Conservation (phyloP, 495 filamentous ascomycete genomes). For the Thermochaetoides thermophila region DNA sequence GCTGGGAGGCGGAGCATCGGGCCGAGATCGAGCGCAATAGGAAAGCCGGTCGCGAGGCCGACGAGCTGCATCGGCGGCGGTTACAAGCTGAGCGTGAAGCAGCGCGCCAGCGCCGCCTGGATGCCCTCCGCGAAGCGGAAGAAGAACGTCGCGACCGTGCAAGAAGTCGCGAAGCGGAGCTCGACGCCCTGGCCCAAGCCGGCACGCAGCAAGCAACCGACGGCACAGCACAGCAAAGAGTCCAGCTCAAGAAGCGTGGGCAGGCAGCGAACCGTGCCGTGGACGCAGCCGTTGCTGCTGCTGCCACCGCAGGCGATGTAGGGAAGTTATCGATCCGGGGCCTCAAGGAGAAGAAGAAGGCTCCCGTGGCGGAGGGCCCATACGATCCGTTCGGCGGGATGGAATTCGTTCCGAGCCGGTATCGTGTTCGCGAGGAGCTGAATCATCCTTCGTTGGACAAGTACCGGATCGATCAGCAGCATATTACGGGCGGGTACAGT, state of each 20-base stretch:
- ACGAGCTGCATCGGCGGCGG: slow-evolving; percentile 26
- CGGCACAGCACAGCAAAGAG: slow-evolving; percentile 27
- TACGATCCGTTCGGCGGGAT: slow-evolving; percentile 84
- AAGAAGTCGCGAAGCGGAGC: slow-evolving; percentile 30
- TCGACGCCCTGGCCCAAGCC: slow-evolving; percentile 33
- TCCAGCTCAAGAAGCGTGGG: slow-evolving; percentile 55
- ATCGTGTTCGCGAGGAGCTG: slow-evolving; percentile 47
- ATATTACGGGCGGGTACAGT: slow-evolving; percentile 71
- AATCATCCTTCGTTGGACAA: slow-evolving; percentile 39
- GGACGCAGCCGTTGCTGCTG: slow-evolving; percentile 3
- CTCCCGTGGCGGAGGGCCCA: slow-evolving; percentile 33
- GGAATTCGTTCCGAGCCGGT: slow-evolving; percentile 52
- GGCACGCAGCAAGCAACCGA: slow-evolving; percentile 20
- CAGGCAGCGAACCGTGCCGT: slow-evolving; percentile 18
- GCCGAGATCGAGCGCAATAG: slow-evolving; percentile 60
- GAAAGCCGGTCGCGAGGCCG: slow-evolving; percentile 43
- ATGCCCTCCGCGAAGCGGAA: slow-evolving; percentile 43
- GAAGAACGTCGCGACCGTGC: slow-evolving; percentile 38
- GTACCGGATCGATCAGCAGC: slow-evolving; percentile 13
- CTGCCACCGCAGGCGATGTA: slow-evolving; percentile 9
- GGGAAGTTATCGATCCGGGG: slow-evolving; percentile 53
- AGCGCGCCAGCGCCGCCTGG: slow-evolving; percentile 41
- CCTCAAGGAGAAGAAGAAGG: slow-evolving; percentile 45
- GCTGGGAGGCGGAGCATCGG: slow-evolving; percentile 53
- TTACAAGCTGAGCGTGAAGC: slow-evolving; percentile 33